Conservation (phyloP, 1,284 basidiomycete species). For the Paramarasmius palmivorus region DNA sequence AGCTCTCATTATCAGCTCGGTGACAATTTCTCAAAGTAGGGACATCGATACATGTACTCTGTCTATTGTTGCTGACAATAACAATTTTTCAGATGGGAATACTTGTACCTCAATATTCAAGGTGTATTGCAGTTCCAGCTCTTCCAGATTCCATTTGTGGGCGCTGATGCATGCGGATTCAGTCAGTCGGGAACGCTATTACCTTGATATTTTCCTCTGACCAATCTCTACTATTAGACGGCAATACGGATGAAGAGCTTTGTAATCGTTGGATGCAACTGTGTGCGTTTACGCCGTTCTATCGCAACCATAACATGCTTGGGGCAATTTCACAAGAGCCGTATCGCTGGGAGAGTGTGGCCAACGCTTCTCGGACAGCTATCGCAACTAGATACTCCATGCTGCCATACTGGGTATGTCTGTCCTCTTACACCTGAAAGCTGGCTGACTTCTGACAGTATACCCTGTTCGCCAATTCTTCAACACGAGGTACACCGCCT, state of each 20-base stretch:
- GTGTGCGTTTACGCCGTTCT: constrained; percentile 75
- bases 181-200: no score
- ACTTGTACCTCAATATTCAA: constrained; percentile 59
- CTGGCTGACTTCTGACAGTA: no score
- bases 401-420: constrained; percentile 72
- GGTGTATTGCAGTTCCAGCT: constrained; percentile 77
- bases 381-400: constrained; percentile 67
- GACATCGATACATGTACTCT: background rate
- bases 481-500: constrained; percentile 62
- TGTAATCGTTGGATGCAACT: constrained; percentile 84
- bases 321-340: constrained; percentile 72
- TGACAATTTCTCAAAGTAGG: constrained; percentile 60
- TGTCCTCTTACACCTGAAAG: no score
- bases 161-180: constrained; percentile 73
- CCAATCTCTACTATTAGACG: constrained; percentile 35
- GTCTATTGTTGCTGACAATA: background rate
- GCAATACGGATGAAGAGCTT: constrained; percentile 78
- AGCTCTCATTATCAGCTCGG: constrained; percentile 47
- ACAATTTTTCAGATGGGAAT: constrained; percentile 46
- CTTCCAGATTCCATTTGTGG: constrained; percentile 77
- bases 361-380: constrained; percentile 69
- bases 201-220: constrained; percentile 1
- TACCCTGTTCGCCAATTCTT: constrained; percentile 71
- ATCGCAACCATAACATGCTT: constrained; percentile 65
- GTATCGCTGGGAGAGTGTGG: constrained; percentile 76